Evolutionary conservation across 805 yeast species (phyloP).

Genomic region (Ogataea zsoltii): DNA sequence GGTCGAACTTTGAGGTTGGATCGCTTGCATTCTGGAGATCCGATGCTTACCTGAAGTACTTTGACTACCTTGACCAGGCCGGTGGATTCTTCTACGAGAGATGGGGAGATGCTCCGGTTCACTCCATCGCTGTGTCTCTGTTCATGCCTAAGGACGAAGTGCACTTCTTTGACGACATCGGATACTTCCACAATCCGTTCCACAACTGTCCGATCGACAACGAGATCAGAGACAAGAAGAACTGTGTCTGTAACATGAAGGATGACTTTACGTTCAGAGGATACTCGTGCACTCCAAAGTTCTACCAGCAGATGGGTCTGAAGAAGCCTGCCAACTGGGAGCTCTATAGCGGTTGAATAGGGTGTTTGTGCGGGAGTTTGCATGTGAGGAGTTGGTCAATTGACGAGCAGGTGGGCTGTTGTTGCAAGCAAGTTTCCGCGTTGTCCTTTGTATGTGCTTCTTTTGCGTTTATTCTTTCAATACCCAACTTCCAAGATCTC

Average conservation of each 20-base stretch:
- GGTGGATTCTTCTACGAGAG: slow-evolving; percentile 88
- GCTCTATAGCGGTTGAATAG: slow-evolving; percentile 20
- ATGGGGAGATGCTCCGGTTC: slow-evolving; percentile 94
- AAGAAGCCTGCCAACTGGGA: slow-evolving; percentile 33
- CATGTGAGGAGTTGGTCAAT: too few species aligned
- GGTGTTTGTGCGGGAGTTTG: too few species aligned
- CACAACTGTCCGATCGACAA: slow-evolving; percentile 45
- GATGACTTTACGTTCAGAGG: slow-evolving; percentile 40
- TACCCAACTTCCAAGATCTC: neutral
- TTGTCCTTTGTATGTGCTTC: neutral
- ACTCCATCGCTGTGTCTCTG: slow-evolving; percentile 70
- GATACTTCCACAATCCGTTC: slow-evolving; percentile 63
- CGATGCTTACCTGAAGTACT: slow-evolving; percentile 55
- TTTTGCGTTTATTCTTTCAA: neutral
- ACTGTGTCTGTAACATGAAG: slow-evolving; percentile 41
- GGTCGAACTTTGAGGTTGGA: slow-evolving; percentile 80
- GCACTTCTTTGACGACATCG: slow-evolving; percentile 73
- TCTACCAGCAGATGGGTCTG: slow-evolving; percentile 29
- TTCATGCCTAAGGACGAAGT: slow-evolving; percentile 56
- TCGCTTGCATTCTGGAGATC: slow-evolving; percentile 69
- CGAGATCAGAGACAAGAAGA: slow-evolving; percentile 26
- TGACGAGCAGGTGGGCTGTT: too few species aligned
- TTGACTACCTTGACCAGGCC: slow-evolving; percentile 57
- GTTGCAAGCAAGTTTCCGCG: too few species aligned
- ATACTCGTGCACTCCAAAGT: slow-evolving; percentile 37